Base-by-base conservation (phyloP, 768 basidiomycete genomes). In the Porpolomopsis calyptriformis region DNA sequence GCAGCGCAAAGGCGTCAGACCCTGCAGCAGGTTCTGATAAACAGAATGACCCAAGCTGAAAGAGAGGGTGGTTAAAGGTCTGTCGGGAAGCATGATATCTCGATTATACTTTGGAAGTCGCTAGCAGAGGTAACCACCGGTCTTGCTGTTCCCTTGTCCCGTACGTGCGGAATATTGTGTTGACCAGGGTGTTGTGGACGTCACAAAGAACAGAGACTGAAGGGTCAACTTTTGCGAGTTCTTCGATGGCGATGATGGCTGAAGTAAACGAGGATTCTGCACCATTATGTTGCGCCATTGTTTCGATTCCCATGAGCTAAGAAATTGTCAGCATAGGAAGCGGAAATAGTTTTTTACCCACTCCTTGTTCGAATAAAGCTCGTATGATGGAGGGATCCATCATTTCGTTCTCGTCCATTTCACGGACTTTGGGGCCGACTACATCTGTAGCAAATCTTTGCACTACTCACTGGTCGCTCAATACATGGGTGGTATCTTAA, bases 291-390 rank as follows among this genome's bases (percentile, higher is more conserved):
- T 83, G 88, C 14, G 76, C 73, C 40, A 73, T 75, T 5, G 90
- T 97, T 66, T 98, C 96, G 48, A 99, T 94, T 29, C 89, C 94
- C 96, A 99, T 99, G 39, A 98, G 76, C 91, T 96, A 38, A 4
- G 25, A 10, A 10, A n/a, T 9, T 35, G 45, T 14, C 14, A 40
- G 47, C 36, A 16, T 26, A 46, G 48, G 16, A 27, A 12, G 10
- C 5, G 31, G 9, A 11, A 10, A 34, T 36, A 29, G 26, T 34
- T 29, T 31, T 2, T 29, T n/a, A 65, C 85, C 56, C 59, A 94
- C 91, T 14, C 96, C 96, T 65, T 96, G 91, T 41, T 96, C 91
- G 51, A 97, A 99, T 10, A 97, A 73, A 0, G 81, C 89, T 56
- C 85, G 72, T 58, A 98, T 88, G 51, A 99, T 62, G 0, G 67